Evolutionary conservation across 1,284 basidiomycete species (phyloP), one percentile per base, ranked within the genome.

Genomic region (Earliella scabrosa): DNA sequence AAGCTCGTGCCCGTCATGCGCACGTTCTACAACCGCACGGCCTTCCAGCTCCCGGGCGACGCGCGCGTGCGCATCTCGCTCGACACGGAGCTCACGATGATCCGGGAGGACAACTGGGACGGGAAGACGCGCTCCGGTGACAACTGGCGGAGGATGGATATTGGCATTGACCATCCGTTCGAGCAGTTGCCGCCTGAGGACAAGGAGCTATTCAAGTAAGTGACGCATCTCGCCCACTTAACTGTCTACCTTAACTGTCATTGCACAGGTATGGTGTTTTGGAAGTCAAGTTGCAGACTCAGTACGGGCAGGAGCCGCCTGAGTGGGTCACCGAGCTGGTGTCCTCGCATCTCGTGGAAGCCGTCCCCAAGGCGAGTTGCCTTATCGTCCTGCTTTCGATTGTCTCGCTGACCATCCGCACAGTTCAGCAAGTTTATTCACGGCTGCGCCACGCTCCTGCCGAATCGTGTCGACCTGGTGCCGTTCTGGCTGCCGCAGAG

Each of bases 11-110:
- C 95, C 49, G 97, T 98, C 39, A 90, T 98, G 90, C 86, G 97
- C 31, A 95, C 95, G n/a, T 99, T 98, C 78, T 99, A 99, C 80
- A 98, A 98, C 72, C 91, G 97, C 49, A 99, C 97, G 8, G 97
- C 97, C 0, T 99, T 99, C 82, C 97, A 99, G 75, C 85, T 99
- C 23, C 97, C 97, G 9, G 97, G 97, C 20, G 97, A 99, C 70
- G 97, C 97, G 24, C 88, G 95, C 44, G 97, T 99, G 38, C 94
- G 97, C 51, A 98, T 99, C 63, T 99, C 97, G 29, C 88, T 99
- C 60, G 97, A 99, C 72, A 99, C 97, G 0, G 95, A 98, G 72
- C 83, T 99, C 27, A 91, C 92, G 7, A 89, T 99, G 80, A 76
- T 98, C 52, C 86, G 97, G 58, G 97, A 99, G 73, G 97, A 99